Evolutionary conservation across 805 yeast species (phyloP), one percentile per base, ranked within the genome.

Genomic region (Babjeviella inositovora): DNA sequence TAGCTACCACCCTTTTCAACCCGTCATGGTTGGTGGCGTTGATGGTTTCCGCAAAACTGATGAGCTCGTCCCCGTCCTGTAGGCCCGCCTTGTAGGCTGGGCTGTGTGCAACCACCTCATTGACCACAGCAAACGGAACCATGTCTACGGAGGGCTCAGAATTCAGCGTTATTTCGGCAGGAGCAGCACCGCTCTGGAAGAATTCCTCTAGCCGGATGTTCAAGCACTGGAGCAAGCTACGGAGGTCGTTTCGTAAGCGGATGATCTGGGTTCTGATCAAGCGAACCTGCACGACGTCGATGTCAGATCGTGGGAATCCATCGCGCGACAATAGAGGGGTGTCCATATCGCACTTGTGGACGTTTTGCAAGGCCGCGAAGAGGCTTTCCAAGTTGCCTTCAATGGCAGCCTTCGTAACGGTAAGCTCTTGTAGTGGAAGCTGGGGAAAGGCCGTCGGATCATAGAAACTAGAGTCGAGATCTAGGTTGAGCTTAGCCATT

Each of bases 251-350:
- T 28, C 73, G 55, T 18, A 76, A 50, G 24, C 76, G 53, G 17
- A 76, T 68, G 15, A 85, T 67, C 36, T 62, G 63, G 7, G 70
- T 62, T 28, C 95, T 50, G 1, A 71, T 39, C 7, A 62, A 42
- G 25, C 93, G 51, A 8, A 82, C 55, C 24, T 62, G 62, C 3
- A 82, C 67, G 4, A 87, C 76, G 37, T 87, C 93, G 14, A 87
- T 59, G 38, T 87, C 96, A 10, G 55, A 44, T 20, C 96, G 51
- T 1, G 98, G 98, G 36, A 66, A 87, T 11, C 96, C 95, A 38
- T 87, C 93, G 0, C 37, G 28, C 0, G 75, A 66, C 2, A 79
- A 46, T 28, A 87, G 45, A 0, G 70, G 55, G 2, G 85, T 71
- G 13, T 59, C 43, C 80, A 81, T 70, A 32, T 64, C 71, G 4